Base-by-base conservation (phyloP, 768 basidiomycete species). In the Leucocoprinus birnbaumii region DNA sequence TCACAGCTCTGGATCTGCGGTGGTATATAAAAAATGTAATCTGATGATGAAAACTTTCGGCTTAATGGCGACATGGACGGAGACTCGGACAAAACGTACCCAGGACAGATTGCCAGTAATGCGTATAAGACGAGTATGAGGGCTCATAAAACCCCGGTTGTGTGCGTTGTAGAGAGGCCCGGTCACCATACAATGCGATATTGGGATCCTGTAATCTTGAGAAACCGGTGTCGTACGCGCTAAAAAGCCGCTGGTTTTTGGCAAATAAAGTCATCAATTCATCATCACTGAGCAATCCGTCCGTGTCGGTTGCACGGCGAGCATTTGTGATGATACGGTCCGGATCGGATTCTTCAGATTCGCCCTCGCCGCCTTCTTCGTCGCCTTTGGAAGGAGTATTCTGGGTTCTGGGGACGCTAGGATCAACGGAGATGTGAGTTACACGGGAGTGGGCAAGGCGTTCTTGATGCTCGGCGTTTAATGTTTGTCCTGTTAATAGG, bases 1-100 rank as follows among this genome's bases (percentile, higher is more conserved):
- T 63, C 61, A 35, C 75, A 66, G 13, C 54, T 62, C 45, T 63
- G 61, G 21, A 66, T 59, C 5, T 68, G 65, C 2, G 80, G 71
- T 58, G 85, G 79, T 4, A 86, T 60, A 48, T 95, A 73, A 66
- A 97, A 94, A 50, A 98, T 90, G 66, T 98, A 98, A 73, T 97
- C 95, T 95, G 8, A 31, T n/a, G n/a, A 11, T 31, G 27, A 46
- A 24, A 53, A 51, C 14, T 56, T 49, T 46, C 53, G 24, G 51
- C 16, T 31, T 5, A 31, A 11, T 24, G 8, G 34, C 13, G 41
- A 44, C 11, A 26, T 26, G 27, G 51, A 16, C 13, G 31, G 26
- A 42, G 31, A 21, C 9, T n/a, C 4, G 14, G 13, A 10, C n/a
- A 18, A 25, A 31, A 51, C 73, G 57, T 61, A 89, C 93, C 93